Evolutionary conservation across 129 eudicot species (phyloP), one percentile per base, ranked within the genome.

Genomic region (Saussurea involucrata): DNA sequence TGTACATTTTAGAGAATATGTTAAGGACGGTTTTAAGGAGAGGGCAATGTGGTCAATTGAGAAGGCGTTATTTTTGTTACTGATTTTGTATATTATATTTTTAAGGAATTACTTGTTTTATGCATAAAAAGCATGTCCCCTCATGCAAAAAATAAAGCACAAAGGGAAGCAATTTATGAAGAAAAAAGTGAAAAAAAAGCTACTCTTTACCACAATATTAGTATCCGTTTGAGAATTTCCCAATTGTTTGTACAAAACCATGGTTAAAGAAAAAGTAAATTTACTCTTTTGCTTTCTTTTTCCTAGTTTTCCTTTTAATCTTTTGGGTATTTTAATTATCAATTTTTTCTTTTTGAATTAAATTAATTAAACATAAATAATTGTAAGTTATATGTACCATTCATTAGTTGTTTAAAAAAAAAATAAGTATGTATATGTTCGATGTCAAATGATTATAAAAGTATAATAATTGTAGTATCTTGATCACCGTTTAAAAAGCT

Each of bases 241-340:
- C 65, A 21, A 28, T 60, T 60, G 65, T 60, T 60, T 60, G 65
- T 60, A 60, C 65, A 60, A 60, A 60, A 60, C 65, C 27, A 60
- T 60, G 65, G 25, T 60, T 18, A 60, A 60, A 60, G 65, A 22
- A 22, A 60, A 60, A 22, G 65, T 60, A 60, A 22, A 60, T 60
- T 60, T 18, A 18, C 25, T 22, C 65, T 60, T 60, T 60, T 60
- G 7, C 65, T 60, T 60, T 60, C 28, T 60, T 60, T 60, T 60
- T 21, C 13, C 65, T 60, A 2, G 65, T 60, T 60, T 58, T 60
- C 65, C 3, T 60, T 60, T 60, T 60, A 60, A 60, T 60, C 65
- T 7, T 60, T 18, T 60, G 17, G 64, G 12, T 60, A 60, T 60
- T 60, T 60, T 60, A 60, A 60, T 20, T 20, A 13, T 22, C 27